phyloP scores from a whole-genome alignment of 352 stramenopile genomes.

The Pythium graminicola region DNA sequence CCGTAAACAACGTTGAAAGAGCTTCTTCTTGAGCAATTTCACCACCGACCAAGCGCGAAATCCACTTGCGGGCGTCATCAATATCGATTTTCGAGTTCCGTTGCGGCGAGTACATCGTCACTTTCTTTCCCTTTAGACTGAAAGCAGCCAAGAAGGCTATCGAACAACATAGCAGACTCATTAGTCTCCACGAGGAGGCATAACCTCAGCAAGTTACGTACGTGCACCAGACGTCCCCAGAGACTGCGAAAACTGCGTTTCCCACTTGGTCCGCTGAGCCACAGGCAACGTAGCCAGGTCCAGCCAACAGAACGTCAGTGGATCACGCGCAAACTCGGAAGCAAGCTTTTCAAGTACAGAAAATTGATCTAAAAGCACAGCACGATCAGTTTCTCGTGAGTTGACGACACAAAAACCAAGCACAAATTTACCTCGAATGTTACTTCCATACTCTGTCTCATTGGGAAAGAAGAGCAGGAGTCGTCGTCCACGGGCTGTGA shows the following conservation, averaged over 20 bases:
- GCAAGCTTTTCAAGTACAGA: conserved; percentile 54
- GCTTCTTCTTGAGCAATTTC: conserved; percentile 47
- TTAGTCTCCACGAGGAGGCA: neutral
- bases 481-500: conserved; percentile 48
- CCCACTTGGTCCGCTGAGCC: conserved; percentile 37
- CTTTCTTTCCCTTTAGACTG: conserved; percentile 61
- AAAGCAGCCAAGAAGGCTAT: conserved; percentile 53
- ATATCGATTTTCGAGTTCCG: conserved; percentile 14
- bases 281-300: conserved; percentile 33
- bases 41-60: conserved; percentile 49
- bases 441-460: conserved; percentile 34
- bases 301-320: conserved; percentile 74
- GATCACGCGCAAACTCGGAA: conserved; percentile 60
- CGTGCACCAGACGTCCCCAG: conserved; percentile 13
- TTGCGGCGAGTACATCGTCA: conserved; percentile 29
- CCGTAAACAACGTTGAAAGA: conserved; percentile 30
- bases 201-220: conserved; percentile 19
- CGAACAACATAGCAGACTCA: neutral
- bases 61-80: conserved; percentile 50
- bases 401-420: neutral
- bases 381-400: neutral
- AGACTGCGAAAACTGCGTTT: conserved; percentile 32
- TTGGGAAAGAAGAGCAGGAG: conserved; percentile 63
- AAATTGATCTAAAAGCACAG: conserved; percentile 56
- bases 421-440: conserved; percentile 53